Evolutionary conservation across 208 protist genomes (phyloP).

Genomic region (Phytomonas francai): DNA sequence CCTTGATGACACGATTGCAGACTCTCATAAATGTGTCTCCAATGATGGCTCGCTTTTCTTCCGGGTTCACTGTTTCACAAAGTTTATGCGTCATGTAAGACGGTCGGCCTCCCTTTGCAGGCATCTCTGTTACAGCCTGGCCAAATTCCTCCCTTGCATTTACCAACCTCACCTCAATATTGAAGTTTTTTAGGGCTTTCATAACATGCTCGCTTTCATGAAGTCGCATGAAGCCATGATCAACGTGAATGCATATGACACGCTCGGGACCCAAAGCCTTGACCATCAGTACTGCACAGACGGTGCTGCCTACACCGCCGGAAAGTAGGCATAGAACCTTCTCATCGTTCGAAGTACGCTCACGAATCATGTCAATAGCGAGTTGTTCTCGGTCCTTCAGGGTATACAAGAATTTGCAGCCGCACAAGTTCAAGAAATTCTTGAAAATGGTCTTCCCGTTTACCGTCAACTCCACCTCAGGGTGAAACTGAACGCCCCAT

Average conservation of each 20-base stretch:
- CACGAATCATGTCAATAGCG: slow-evolving; percentile 86
- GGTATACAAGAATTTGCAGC: slow-evolving; percentile 69
- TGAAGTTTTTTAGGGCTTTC: slow-evolving; percentile 58
- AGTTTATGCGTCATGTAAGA: slow-evolving; percentile 50
- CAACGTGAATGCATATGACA: slow-evolving; percentile 95
- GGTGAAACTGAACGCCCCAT: slow-evolving; percentile 97
- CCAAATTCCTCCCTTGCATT: slow-evolving; percentile 71
- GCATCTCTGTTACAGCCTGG: slow-evolving; percentile 66
- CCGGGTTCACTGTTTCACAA: slow-evolving; percentile 59
- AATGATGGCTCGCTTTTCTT: slow-evolving; percentile 97
- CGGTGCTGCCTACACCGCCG: slow-evolving; percentile 97
- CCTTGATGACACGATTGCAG: slow-evolving; percentile 62
- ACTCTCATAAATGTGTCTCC: slow-evolving; percentile 97
- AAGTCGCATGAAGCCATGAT: slow-evolving; percentile 97
- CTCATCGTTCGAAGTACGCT: slow-evolving; percentile 74
- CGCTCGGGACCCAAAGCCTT: slow-evolving; percentile 93
- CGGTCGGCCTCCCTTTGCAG: slow-evolving; percentile 33
- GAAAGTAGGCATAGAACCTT: slow-evolving; percentile 95
- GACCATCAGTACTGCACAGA: slow-evolving; percentile 93
- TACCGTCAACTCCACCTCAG: slow-evolving; percentile 95
- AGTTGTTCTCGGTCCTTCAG: slow-evolving; percentile 85
- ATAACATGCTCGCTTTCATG: slow-evolving; percentile 86
- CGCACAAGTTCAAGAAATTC: slow-evolving; percentile 92
- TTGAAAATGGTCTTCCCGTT: slow-evolving; percentile 89
- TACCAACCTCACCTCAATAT: slow-evolving; percentile 72